These are phyloP conservation scores for Pyrenula aspistea DNA, from an alignment of 495 filamentous ascomycete species.

Conservation along the genomic window DNA sequence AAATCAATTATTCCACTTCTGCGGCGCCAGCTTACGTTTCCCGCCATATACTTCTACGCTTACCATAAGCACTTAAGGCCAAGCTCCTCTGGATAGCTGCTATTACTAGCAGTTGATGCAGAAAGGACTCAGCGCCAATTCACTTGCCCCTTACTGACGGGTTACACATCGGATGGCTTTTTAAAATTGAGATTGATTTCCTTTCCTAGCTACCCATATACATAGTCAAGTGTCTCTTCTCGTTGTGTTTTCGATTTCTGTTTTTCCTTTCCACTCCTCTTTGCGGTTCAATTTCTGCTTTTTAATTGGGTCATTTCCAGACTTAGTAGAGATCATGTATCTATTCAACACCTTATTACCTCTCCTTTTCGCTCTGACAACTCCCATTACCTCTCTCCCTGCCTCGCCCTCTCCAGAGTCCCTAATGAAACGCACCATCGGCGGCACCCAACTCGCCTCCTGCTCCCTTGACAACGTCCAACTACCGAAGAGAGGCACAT, in stretches of 20 bases:
- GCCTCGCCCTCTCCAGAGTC: background rate
- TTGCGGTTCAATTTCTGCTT: too few species aligned
- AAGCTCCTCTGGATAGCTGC: background rate
- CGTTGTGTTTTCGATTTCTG: too few species aligned
- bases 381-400: background rate
- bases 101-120: background rate
- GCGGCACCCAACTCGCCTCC: slow-evolving; percentile 12
- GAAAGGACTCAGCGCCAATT: background rate
- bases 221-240: too few species aligned
- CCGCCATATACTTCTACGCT: too few species aligned
- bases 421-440: background rate
- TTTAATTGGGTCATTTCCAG: too few species aligned
- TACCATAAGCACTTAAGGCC: background rate
- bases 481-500: slow-evolving; percentile 13
- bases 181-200: too few species aligned
- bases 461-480: slow-evolving; percentile 16
- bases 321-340: too few species aligned
- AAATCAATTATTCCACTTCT: background rate
- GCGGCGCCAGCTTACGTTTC: background rate
- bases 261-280: too few species aligned
- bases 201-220: too few species aligned
- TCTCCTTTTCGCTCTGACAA: background rate
- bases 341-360: too few species aligned
- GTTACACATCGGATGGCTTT: background rate
- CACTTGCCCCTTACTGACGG: background rate